Evolutionary conservation across 805 yeast genomes (phyloP).

Genomic region (Yamadazyma paraphyllophila): DNA sequence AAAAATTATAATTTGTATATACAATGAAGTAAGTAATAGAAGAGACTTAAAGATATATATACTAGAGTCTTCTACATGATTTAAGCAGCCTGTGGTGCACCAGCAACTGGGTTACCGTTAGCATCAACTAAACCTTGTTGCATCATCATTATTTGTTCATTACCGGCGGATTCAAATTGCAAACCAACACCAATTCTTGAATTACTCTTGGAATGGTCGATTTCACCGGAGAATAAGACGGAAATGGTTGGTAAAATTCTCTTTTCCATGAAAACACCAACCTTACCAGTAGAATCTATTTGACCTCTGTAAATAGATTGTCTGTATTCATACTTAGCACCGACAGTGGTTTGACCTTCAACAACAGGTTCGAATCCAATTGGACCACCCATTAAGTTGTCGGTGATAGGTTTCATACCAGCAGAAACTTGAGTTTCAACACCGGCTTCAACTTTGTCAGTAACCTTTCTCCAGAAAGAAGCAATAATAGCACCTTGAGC

Average conservation of each 20-base stretch:
- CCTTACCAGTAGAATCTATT: constrained; percentile 87
- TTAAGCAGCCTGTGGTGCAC: constrained; percentile 55
- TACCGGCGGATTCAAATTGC: constrained; percentile 93
- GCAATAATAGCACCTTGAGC: constrained; percentile 89
- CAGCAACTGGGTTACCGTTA: constrained; percentile 83
- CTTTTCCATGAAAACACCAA: constrained; percentile 87
- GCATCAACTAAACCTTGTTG: constrained; percentile 83
- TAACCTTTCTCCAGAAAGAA: constrained; percentile 90
- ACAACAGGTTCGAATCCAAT: constrained; percentile 80
- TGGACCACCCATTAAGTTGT: constrained; percentile 73
- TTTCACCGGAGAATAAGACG: constrained; percentile 84
- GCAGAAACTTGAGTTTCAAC: constrained; percentile 83
- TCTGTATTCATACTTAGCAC: constrained; percentile 97
- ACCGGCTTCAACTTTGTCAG: constrained; percentile 94
- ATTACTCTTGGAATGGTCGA: constrained; percentile 72
- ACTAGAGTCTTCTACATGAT: constrained; percentile 1
- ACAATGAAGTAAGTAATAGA: constrained; percentile 6
- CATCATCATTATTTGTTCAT: constrained; percentile 88
- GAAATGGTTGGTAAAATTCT: constrained; percentile 90
- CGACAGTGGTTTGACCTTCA: constrained; percentile 90
- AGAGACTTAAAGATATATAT: not conserved
- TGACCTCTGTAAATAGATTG: constrained; percentile 95
- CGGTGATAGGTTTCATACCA: constrained; percentile 68
- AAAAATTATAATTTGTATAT: constrained; percentile 3
- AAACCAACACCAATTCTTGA: constrained; percentile 90